A percentile compares a stretch with the other conserved stretches of the same genome.
Conservation (phyloP, 306 rosid species). For the Alnus glutinosa region DNA sequence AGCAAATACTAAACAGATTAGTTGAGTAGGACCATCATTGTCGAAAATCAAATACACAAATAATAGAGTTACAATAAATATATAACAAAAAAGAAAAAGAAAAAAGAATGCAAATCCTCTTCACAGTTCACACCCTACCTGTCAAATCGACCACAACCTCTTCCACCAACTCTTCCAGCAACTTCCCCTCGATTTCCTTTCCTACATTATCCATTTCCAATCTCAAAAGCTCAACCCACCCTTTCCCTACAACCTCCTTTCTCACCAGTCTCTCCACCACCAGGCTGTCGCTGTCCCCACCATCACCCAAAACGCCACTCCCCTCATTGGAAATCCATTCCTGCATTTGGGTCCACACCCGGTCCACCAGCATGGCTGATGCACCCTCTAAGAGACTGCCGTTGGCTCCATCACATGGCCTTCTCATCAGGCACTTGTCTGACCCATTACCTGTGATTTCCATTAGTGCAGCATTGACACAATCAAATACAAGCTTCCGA, state of each 20-base stretch:
- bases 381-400: conserved; percentile 36
- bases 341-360: conserved; percentile 66
- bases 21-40: conserved; percentile 39
- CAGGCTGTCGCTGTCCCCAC: conserved; percentile 69
- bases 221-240: conserved; percentile 62
- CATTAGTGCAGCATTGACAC: conserved; percentile 55
- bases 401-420: conserved; percentile 40
- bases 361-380: conserved; percentile 52
- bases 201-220: conserved; percentile 69
- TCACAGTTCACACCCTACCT: conserved; percentile 36
- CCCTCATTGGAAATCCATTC: conserved; percentile 58
- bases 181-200: conserved; percentile 60
- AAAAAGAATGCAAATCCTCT: conserved; percentile 4
- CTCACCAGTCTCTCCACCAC: conserved; percentile 71
- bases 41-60: conserved; percentile 47
- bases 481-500: conserved; percentile 78
- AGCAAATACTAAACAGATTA: conserved; percentile 48
- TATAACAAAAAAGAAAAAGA: conserved; percentile 4
- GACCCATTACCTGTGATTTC: conserved; percentile 58
- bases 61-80: conserved; percentile 36
- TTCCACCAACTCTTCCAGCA: conserved; percentile 79
- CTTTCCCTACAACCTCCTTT: conserved; percentile 68
- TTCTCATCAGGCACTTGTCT: conserved; percentile 29
- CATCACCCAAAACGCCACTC: conserved; percentile 50
- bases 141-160: conserved; percentile 67